Base-by-base conservation (phyloP, 176 grass and related monocot species). In the Ensete glaucum region DNA sequence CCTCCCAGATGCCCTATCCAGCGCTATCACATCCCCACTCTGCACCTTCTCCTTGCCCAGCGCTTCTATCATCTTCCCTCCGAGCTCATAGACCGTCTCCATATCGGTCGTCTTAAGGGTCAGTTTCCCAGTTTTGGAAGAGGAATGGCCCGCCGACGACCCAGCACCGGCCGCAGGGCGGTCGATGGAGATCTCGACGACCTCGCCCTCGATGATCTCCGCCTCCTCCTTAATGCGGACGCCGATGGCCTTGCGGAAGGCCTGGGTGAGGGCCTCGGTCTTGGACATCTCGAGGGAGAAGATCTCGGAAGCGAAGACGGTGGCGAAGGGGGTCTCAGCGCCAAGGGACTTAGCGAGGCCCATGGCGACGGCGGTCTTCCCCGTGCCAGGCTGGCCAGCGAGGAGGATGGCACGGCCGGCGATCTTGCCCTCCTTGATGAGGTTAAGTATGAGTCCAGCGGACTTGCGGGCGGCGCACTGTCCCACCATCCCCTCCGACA, bases 171-270 rank as follows among this genome's bases (percentile, higher is more conserved):
- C 73, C 9, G 82, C 79, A 1, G 95, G 88, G 54, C 90, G 90
- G 76, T 99, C 95, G 17, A 99, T 89, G 12, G 95, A 82, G 67
- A 99, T 89, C 82, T 99, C 95, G 2, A 99, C 82, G 29, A 99
- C 95, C 86, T 99, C 95, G n/a, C 95, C 95, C 79, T 99, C 95
- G 14, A 99, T 99, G 11, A 94, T 94, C 84, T 99, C 95, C 8
- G 90, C 90, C 76, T 99, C 95, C 85, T 94, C 95, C 86, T 99
- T 99, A 80, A 99, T 99, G 66, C 90, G 95, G 17, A 94, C 95
- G 64, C 95, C 95, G 53, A 99, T 94, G 14, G 95, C 64, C 70
- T 88, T 86, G 68, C 90, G 90, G 82, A 91, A 94, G 69, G 88
- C 88, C 82, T 99, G 90, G 14, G 84, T 99, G 64, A 99, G 91